Evolutionary conservation across 2,329 filamentous ascomycete species (phyloP), one percentile per base, ranked within the genome.

Genomic region (Samsoniella hepiali): DNA sequence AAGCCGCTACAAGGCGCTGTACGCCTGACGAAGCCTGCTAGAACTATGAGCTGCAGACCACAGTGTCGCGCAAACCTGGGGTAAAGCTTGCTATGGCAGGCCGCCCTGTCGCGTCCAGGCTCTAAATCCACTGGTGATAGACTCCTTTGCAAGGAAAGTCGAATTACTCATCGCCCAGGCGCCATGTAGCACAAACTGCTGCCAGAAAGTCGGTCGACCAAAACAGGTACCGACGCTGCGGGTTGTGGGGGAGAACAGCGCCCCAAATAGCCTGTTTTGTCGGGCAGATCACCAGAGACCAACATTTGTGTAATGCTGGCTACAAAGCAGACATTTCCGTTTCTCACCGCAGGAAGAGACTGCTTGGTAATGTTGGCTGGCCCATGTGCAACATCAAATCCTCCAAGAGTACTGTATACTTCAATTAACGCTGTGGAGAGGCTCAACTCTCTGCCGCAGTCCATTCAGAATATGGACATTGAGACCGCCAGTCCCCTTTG

Each of bases 401-500:
- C 34, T 22, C 31, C 54, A 45, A 32, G 29, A 34, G 32, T 57
- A 32, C 22, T 13, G 44, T 29, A 15, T 55, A 31, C 38, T 42
- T 31, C 38, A 56, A 49, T 58, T 27, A 27, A 42, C n/a, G 8
- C 34, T 40, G 58, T 36, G 47, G 45, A 51, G 55, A 57, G 40
- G 55, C 58, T 60, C 58, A 51, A 42, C 27, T 51, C 34, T 51
- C 47, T 51, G 58, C 36, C 58, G 7, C 27, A 53, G 36, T 15
- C 45, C 58, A 51, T 60, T 44, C 47, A 44, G 45, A 60, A 60
- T 51, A 34, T 51, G 47, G 58, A 42, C 29, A 60, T 32, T 13
- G 47, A 60, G 45, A 60, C 58, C 56, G 56, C 56, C 38, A 57
- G 32, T 45, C 3, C 27, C 3, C 17, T 22, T 36, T 15, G 40